phyloP scores from a whole-genome alignment of 2,329 filamentous ascomycete species.

The Aspergillus fructus region DNA sequence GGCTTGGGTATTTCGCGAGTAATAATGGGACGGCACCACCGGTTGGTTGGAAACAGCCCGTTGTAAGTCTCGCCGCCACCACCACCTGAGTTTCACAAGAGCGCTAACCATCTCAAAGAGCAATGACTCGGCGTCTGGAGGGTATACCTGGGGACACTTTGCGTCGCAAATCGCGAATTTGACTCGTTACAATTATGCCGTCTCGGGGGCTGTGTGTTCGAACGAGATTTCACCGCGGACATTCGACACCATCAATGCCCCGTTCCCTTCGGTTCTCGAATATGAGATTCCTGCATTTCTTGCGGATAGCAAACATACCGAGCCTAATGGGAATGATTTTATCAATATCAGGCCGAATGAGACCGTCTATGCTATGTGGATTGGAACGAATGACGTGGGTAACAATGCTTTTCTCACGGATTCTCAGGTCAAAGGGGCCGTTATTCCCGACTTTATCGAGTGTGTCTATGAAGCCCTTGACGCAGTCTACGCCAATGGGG shows the following conservation, averaged over 20 bases:
- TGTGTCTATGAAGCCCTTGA: slow-evolving; percentile 67
- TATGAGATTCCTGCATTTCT: slow-evolving; percentile 55
- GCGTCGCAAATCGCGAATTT: slow-evolving; percentile 58
- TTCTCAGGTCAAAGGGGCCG: slow-evolving; percentile 58
- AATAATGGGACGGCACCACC: slow-evolving; percentile 49
- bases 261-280: slow-evolving; percentile 63
- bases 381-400: slow-evolving; percentile 78
- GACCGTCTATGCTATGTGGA: slow-evolving; percentile 75
- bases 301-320: slow-evolving; percentile 27
- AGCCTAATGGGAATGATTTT: slow-evolving; percentile 21
- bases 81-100: background rate
- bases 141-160: slow-evolving; percentile 67
- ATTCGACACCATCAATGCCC: slow-evolving; percentile 48
- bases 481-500: slow-evolving; percentile 64
- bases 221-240: slow-evolving; percentile 64
- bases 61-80: slow-evolving; percentile 31
- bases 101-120: slow-evolving; percentile 25
- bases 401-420: slow-evolving; percentile 65
- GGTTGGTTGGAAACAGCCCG: slow-evolving; percentile 54
- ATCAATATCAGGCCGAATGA: slow-evolving; percentile 52
- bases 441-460: slow-evolving; percentile 63
- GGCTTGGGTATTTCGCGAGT: slow-evolving; percentile 61
- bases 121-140: slow-evolving; percentile 61
- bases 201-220: slow-evolving; percentile 70
- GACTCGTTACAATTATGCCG: slow-evolving; percentile 65